Conservation (phyloP, 306 rosid species). For the Alnus rubra region DNA sequence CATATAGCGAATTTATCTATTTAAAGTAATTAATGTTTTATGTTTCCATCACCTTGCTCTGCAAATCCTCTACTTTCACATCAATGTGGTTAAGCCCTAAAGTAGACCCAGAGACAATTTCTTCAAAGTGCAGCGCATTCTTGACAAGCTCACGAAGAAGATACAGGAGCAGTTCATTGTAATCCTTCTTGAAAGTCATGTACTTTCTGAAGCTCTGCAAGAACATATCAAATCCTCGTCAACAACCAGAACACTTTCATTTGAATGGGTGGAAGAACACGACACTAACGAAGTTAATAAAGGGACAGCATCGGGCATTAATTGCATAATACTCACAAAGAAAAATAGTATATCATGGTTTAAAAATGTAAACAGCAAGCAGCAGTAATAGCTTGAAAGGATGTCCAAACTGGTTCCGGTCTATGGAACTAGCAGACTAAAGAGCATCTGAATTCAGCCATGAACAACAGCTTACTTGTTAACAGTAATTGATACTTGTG, state of each 20-base stretch:
- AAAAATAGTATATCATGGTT: background rate
- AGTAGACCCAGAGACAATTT: slow-evolving; percentile 67
- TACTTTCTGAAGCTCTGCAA: slow-evolving; percentile 89
- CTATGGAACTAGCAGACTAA: background rate
- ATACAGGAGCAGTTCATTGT: slow-evolving; percentile 64
- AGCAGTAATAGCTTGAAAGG: background rate
- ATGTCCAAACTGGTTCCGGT: background rate
- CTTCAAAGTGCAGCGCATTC: slow-evolving; percentile 79
- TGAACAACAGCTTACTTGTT: slow-evolving; percentile 1
- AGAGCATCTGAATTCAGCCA: background rate
- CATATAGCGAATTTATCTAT: slow-evolving; percentile 11
- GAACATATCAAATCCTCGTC: background rate
- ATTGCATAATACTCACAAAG: background rate
- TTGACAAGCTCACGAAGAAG: slow-evolving; percentile 83
- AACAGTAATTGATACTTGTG: background rate
- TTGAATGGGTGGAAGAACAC: background rate
- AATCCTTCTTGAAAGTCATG: slow-evolving; percentile 94
- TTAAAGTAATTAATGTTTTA: background rate
- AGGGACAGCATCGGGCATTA: background rate
- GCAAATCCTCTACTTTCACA: slow-evolving; percentile 75
- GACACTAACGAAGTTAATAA: background rate
- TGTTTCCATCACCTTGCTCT: slow-evolving; percentile 51
- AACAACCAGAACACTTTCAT: slow-evolving; percentile 4
- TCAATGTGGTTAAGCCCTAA: slow-evolving; percentile 60
- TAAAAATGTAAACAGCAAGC: slow-evolving; percentile 1